Percentiles rank a stretch among this genome's conserved stretches.
These are phyloP conservation scores for Fusarium napiforme DNA, from an alignment of 2,329 filamentous ascomycete species.

Conservation along the genomic window DNA sequence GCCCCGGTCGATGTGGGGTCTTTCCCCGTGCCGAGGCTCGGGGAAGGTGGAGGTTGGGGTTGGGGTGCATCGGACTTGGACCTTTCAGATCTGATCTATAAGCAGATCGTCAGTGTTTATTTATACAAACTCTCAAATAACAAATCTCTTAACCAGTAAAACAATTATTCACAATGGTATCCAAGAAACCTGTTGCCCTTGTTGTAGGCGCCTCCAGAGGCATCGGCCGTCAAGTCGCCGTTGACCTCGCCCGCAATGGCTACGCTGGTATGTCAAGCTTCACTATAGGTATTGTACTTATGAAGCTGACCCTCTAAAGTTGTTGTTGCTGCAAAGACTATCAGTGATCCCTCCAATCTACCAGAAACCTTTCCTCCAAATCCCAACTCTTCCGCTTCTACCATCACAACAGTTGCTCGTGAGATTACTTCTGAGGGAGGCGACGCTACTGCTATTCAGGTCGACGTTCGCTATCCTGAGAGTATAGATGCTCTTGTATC, in stretches of 20 bases:
- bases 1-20: constrained; percentile 30
- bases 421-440: constrained; percentile 76
- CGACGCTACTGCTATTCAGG: constrained; percentile 71
- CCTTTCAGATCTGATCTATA: constrained; percentile 1
- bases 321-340: constrained; percentile 80
- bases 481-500: constrained; percentile 71
- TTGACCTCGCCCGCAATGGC: constrained; percentile 77
- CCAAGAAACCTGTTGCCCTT: constrained; percentile 69
- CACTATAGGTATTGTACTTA: background rate
- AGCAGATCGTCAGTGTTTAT: background rate
- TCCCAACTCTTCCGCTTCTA: constrained; percentile 79
- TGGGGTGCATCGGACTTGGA: background rate
- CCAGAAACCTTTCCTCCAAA: constrained; percentile 74
- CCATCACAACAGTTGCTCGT: constrained; percentile 81
- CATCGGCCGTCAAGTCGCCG: constrained; percentile 82
- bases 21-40: background rate
- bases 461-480: constrained; percentile 74
- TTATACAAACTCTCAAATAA: background rate
- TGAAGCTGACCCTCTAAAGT: constrained; percentile 55
- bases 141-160: background rate
- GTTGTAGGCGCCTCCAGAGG: constrained; percentile 82
- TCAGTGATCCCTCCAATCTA: constrained; percentile 68
- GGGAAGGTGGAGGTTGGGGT: background rate
- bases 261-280: constrained; percentile 68
- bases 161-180: constrained; percentile 19